A percentile compares a stretch with the other conserved stretches of the same genome.
phyloP scores from a whole-genome alignment of 1,284 basidiomycete genomes.

The Tylopilus sp. region DNA sequence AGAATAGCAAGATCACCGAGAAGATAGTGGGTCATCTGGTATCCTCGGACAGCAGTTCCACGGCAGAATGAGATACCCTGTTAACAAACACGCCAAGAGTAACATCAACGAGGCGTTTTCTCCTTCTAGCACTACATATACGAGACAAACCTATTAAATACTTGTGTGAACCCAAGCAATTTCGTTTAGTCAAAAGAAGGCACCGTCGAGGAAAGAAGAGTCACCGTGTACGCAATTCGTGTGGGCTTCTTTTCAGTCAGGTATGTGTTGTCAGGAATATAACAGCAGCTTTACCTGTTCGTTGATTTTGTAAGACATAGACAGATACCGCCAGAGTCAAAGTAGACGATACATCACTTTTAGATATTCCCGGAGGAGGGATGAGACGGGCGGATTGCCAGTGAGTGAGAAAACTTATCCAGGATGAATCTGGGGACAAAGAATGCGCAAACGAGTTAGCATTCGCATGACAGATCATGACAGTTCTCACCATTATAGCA shows the following conservation, averaged over 20 bases:
- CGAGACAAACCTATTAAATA: conserved; percentile 63
- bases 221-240: conserved; percentile 61
- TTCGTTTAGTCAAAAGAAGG: not conserved
- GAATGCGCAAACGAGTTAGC: conserved; percentile 53
- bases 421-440: conserved; percentile 55
- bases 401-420: conserved; percentile 8
- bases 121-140: conserved; percentile 45
- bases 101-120: not conserved
- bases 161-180: conserved; percentile 40
- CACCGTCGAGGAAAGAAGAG: conserved; percentile 14
- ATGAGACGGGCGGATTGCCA: not conserved
- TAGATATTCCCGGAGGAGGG: conserved; percentile 52
- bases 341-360: conserved; percentile 59
- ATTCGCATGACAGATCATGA: conserved; percentile 57
- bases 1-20: conserved; percentile 58
- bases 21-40: conserved; percentile 46
- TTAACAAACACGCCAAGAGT: not conserved
- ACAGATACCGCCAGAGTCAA: conserved; percentile 60
- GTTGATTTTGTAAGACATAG: conserved; percentile 65
- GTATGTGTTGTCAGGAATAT: not conserved
- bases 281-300: conserved; percentile 47
- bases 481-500: too few species aligned
- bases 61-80: conserved; percentile 48
- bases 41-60: conserved; percentile 37
- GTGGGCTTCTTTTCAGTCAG: conserved; percentile 36